Base-by-base conservation (phyloP, 1,139 yeast genomes). In the Sugiyamaella grinbergsii region DNA sequence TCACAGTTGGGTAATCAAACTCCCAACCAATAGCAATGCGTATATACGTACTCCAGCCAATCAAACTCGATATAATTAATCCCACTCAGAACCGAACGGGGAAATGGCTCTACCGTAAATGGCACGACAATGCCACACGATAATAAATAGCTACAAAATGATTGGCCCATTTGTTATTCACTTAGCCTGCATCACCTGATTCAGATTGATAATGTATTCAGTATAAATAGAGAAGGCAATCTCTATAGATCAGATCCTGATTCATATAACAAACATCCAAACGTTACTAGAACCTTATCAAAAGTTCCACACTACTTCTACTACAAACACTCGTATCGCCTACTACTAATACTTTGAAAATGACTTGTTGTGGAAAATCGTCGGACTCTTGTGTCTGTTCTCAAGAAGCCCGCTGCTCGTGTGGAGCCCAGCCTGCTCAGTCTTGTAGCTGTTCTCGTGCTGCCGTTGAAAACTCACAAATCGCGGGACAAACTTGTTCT, bases 381-480 rank as follows among this genome's bases (percentile, higher is more conserved):
- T 36, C 58, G 40, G 55, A 54, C 23, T 36, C 52, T 54, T 71
- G 75, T 59, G 67, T 67, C 55, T 71, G 75, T 55, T 74, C 75
- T 42, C 58, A 65, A 49, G 70, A 66, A 51, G 75, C 75, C 39
- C 33, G 47, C 7, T 71, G 75, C 70, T 71, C 76, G n/a, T 71
- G 75, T 59, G 73, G 72, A 22, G 61, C 69, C 40, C 67, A 64
- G 45, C 71, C 75, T 26, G 75, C 75, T 42, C 68, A 65, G 53
- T 62, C 67, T 39, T 71, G 75, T 62, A 63, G 57, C 60, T 71
- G 75, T 64, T 53, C 63, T 46, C 58, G 62, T 50, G 64, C 75
- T 16, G 54, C 65, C 11, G 54, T 54, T 38, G 76, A 71, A 60
- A 71, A 71, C 59, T 58, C 62, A 18, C 50, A 54, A 33, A 22